Percentiles rank a stretch among this genome's conserved stretches.
Conservation (phyloP, 1,284 basidiomycete species). For the Pseudozyma sp. region DNA sequence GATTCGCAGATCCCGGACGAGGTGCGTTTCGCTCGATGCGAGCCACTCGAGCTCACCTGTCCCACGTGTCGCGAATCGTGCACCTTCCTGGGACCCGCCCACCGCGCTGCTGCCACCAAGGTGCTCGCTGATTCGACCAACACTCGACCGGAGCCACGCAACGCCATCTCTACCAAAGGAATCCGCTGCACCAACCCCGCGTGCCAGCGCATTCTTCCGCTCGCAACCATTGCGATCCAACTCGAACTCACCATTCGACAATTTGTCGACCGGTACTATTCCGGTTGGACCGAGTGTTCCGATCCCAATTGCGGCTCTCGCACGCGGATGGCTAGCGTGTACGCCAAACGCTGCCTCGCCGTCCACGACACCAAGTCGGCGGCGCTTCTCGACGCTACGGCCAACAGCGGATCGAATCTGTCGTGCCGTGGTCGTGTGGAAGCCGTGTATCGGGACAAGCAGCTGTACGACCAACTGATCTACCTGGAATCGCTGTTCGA, state of each 20-base stretch:
- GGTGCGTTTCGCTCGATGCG: slow-evolving; percentile 75
- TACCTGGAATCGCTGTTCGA: slow-evolving; percentile 64
- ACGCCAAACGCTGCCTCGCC: slow-evolving; percentile 74
- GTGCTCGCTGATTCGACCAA: slow-evolving; percentile 27
- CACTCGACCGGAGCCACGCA: slow-evolving; percentile 3
- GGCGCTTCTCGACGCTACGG: slow-evolving; percentile 21
- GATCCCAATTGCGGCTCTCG: slow-evolving; percentile 84
- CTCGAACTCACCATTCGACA: slow-evolving; percentile 85
- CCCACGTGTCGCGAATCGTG: slow-evolving; percentile 40
- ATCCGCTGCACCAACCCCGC: slow-evolving; percentile 42
- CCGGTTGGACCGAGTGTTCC: slow-evolving; percentile 87
- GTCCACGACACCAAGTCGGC: slow-evolving; percentile 39
- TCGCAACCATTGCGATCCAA: slow-evolving; percentile 72
- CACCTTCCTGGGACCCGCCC: slow-evolving; percentile 41
- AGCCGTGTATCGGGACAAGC: slow-evolving; percentile 59
- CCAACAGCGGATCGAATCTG: slow-evolving; percentile 5
- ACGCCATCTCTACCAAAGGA: slow-evolving; percentile 41
- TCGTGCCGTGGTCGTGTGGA: slow-evolving; percentile 56
- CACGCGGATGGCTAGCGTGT: slow-evolving; percentile 92
- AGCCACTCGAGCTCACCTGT: slow-evolving; percentile 53
- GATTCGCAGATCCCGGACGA: slow-evolving; percentile 90
- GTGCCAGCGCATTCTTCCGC: slow-evolving; percentile 32
- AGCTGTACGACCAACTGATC: slow-evolving; percentile 65
- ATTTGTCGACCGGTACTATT: slow-evolving; percentile 85
- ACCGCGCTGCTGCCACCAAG: slow-evolving; percentile 12